Evolutionary conservation across 441 rosid species (phyloP), one percentile per base, ranked within the genome.

Genomic region (Gossypium laxum): DNA sequence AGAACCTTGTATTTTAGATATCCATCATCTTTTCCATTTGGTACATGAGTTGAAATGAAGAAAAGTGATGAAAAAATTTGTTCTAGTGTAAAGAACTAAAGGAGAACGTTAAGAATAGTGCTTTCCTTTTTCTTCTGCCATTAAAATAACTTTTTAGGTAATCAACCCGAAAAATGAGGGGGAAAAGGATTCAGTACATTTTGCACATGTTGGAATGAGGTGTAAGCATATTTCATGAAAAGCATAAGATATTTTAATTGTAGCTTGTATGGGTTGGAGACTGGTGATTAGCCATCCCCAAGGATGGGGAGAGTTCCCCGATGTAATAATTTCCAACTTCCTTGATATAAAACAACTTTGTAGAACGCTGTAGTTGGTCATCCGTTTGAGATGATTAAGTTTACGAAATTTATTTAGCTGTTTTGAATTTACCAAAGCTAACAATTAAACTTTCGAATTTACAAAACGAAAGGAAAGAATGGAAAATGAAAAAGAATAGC

Each of bases 201-300:
- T 34, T 34, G 0, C 43, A 34, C 7, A 34, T 34, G 45, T 1
- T 38, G 11, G 45, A 38, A 38, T 38, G 12, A 38, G 12, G 12
- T 38, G 11, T 38, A 38, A 38, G 45, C 45, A 38, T 38, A 8
- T 38, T 8, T 38, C 45, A 38, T 38, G 45, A 38, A 8, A 38
- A 8, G 2, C 45, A 38, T 7, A 38, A 8, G 0, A 38, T 38
- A 38, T 8, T 7, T 38, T 34, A 7, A 34, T 34, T 38, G 45
- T 38, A 38, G 45, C 45, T 38, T 38, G 45, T 38, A 7, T 8
- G 6, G 0, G 43, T 6, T 6, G 11, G 43, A 84, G 89, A 78
- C 75, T 91, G 28, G 86, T 88, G 1, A 85, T 89, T 34, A 87
- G 91, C 77, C 97, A 93, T 69, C 90, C 88, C 24, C 89, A 80